Evolutionary conservation across 2,329 filamentous ascomycete species (phyloP).

Genomic region (Dryadomyces quercivorus): DNA sequence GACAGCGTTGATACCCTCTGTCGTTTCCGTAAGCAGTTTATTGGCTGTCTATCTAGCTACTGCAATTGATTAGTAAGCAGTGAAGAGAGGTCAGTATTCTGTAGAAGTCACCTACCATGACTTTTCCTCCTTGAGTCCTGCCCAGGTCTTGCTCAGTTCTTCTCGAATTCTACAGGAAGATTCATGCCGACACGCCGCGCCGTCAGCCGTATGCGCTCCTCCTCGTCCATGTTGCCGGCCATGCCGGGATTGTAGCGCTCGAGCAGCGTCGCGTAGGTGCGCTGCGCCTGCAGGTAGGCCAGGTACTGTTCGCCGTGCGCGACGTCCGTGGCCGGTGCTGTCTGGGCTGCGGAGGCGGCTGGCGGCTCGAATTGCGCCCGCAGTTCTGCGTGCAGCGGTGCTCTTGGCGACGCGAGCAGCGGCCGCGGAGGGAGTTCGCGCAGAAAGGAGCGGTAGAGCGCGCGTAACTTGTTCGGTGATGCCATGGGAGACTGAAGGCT

Average conservation of each 20-base stretch:
- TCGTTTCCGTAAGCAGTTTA: too few relatives aligned
- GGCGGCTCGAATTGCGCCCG: constrained; percentile 42
- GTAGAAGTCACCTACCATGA: too few relatives aligned
- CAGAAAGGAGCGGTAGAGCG: constrained; percentile 77
- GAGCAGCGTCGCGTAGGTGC: constrained; percentile 66
- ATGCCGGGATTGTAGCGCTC: constrained; percentile 93
- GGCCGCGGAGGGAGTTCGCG: constrained; percentile 73
- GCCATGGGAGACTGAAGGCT: background rate
- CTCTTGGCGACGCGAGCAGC: constrained; percentile 41
- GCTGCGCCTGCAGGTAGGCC: constrained; percentile 73
- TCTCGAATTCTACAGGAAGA: constrained; percentile 52
- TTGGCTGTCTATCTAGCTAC: too few relatives aligned
- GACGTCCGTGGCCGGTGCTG: constrained; percentile 10
- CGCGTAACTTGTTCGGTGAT: constrained; percentile 38
- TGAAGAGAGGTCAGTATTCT: too few relatives aligned
- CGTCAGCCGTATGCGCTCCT: constrained; percentile 73
- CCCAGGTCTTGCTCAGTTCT: too few relatives aligned
- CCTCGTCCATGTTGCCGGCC: constrained; percentile 56
- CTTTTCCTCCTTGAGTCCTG: too few relatives aligned
- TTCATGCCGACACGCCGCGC: constrained; percentile 86
- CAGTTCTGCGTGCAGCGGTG: constrained; percentile 58
- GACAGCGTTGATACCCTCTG: too few relatives aligned
- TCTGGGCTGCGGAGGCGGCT: constrained; percentile 18
- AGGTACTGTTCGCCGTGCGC: constrained; percentile 62
- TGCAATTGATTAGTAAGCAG: too few relatives aligned